phyloP scores from a whole-genome alignment of 1,139 yeast species.

The Candida tropicalis region DNA sequence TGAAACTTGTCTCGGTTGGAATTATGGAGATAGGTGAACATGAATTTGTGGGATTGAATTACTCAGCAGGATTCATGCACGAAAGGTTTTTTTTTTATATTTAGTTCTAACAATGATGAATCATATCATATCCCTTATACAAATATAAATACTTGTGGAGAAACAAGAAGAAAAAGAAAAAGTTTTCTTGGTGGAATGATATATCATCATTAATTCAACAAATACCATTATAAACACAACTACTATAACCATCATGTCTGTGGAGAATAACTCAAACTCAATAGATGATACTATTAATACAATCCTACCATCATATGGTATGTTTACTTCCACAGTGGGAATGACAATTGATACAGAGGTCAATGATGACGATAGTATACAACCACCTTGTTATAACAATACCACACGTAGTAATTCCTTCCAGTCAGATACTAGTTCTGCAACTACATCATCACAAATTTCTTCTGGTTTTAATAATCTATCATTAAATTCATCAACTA shows the following conservation, averaged over 20 bases:
- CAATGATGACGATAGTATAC: conserved; percentile 13
- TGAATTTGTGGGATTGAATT: background rate
- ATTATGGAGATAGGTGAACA: no score
- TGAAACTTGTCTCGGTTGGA: no score
- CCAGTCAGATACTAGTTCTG: conserved; percentile 9
- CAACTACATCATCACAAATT: conserved; percentile 1
- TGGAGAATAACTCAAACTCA: background rate
- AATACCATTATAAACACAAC: no score
- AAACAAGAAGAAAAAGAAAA: no score
- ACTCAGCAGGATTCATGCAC: background rate
- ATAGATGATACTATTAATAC: conserved; percentile 18
- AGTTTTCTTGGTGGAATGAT: no score
- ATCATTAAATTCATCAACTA: conserved; percentile 2
- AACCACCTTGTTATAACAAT: conserved; percentile 15
- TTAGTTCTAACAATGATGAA: no score
- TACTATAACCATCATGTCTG: background rate
- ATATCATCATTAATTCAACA: no score
- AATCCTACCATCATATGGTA: conserved; percentile 49
- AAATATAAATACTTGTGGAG: no score
- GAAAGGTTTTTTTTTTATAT: no score
- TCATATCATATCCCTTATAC: no score
- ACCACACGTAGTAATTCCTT: conserved; percentile 5
- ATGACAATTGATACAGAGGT: conserved; percentile 13
- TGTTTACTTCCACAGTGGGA: conserved; percentile 45
- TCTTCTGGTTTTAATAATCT: conserved; percentile 1